Evolutionary conservation across 768 basidiomycete genomes (phyloP).

Genomic region (Boletus sensibilis): DNA sequence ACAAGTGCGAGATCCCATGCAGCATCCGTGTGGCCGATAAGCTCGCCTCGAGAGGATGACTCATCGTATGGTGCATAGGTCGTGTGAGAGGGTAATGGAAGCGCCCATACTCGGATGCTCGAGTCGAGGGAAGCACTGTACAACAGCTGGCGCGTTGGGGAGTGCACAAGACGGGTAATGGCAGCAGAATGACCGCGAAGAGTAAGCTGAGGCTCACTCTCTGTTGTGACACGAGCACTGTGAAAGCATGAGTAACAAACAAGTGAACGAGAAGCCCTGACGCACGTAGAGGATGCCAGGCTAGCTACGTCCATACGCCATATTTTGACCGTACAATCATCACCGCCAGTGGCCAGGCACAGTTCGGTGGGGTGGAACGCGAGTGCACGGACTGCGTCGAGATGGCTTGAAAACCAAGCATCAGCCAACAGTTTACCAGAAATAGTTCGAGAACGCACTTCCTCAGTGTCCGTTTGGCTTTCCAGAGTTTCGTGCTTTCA

Average conservation of each 20-base stretch:
- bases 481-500: slow-evolving; percentile 77
- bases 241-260: slow-evolving; percentile 7
- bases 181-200: slow-evolving; percentile 91
- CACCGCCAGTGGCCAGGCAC: slow-evolving; percentile 88
- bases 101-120: slow-evolving; percentile 87
- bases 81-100: slow-evolving; percentile 74
- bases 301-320: slow-evolving; percentile 86
- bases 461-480: slow-evolving; percentile 80
- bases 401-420: slow-evolving; percentile 55
- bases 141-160: slow-evolving; percentile 70
- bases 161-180: slow-evolving; percentile 82
- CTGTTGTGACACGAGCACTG: slow-evolving; percentile 72
- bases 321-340: slow-evolving; percentile 93
- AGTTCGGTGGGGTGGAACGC: slow-evolving; percentile 87
- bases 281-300: slow-evolving; percentile 76
- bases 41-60: slow-evolving; percentile 67
- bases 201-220: slow-evolving; percentile 91
- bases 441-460: slow-evolving; percentile 57
- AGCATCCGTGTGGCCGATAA: slow-evolving; percentile 92
- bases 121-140: slow-evolving; percentile 94
- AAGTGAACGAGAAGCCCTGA: slow-evolving; percentile 19
- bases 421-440: slow-evolving; percentile 2
- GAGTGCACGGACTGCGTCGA: slow-evolving; percentile 89
- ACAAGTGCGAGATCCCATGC: slow-evolving; percentile 94
- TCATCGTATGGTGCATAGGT: slow-evolving; percentile 92